Conservation (phyloP, 257 asterid species). For the Craterostigma plantagineum region DNA sequence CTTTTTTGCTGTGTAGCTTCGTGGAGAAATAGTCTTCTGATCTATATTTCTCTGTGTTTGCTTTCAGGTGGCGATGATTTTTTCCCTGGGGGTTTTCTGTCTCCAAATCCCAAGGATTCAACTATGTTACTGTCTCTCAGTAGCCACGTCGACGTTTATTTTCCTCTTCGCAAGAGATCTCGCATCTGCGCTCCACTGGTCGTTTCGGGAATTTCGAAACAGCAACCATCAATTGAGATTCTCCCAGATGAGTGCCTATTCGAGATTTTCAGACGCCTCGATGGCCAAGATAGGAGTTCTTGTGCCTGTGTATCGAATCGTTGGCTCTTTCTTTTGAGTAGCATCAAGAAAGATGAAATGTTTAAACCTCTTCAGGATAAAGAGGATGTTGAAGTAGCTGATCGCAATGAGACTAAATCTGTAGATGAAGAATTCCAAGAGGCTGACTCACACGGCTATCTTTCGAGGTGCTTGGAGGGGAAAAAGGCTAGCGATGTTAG, state of each 20-base stretch:
- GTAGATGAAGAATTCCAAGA: conserved; percentile 34
- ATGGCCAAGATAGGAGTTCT: conserved; percentile 55
- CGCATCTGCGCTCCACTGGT: conserved; percentile 40
- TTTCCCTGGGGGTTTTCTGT: conserved; percentile 22
- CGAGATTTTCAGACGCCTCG: conserved; percentile 64
- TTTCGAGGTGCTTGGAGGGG: conserved; percentile 80
- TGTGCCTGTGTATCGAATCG: conserved; percentile 81
- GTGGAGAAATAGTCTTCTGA: background rate
- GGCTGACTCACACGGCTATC: conserved; percentile 53
- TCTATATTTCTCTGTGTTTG: conserved; percentile 4
- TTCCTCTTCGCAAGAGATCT: conserved; percentile 55
- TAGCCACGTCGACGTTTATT: conserved; percentile 39
- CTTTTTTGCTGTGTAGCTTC: no score
- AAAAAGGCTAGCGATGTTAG: conserved; percentile 81
- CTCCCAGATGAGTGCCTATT: conserved; percentile 84
- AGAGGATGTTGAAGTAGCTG: conserved; percentile 6
- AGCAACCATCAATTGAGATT: conserved; percentile 39
- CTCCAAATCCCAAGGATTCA: conserved; percentile 33
- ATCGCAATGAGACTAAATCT: no score
- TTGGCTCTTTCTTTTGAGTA: conserved; percentile 58
- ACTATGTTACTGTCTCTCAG: conserved; percentile 46
- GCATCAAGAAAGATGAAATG: conserved; percentile 39
- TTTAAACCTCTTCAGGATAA: conserved; percentile 2
- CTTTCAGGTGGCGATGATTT: conserved; percentile 66
- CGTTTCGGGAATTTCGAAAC: conserved; percentile 15